Base-by-base conservation (phyloP, 176 grass and related monocot genomes). In the Tillandsia leiboldiana region DNA sequence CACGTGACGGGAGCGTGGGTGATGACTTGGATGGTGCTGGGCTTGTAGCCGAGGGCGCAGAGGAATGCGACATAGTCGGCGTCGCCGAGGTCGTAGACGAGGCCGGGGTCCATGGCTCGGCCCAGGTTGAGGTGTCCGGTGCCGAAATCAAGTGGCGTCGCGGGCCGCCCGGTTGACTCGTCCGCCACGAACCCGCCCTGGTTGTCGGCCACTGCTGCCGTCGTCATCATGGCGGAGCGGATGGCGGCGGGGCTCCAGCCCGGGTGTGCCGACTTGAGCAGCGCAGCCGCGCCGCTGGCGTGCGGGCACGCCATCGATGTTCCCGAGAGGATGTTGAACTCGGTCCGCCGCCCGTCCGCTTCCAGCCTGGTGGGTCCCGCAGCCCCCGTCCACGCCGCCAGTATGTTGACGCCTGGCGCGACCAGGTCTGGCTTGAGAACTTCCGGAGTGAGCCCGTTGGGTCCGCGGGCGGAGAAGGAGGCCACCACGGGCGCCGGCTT, bases 241-340 rank as follows among this genome's bases (percentile, higher is more conserved):
- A 96, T 90, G 1, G 73, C 86, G 17, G 88, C 93, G 0, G 93
- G 83, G 1, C 83, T 89, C 93, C 93, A 96, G 28, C 74, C 79
- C 1, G 83, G 89, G 71, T 96, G 93, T 12, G 93, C 89, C 0
- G 93, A 96, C 70, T 87, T 90, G 56, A 96, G 88, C 49, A 96
- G 73, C 12, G 93, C 93, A 0, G 93, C 93, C 11, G 89, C 93
- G 1, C 86, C 93, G 33, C 93, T 97, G 14, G 85, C 93, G 78
- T 97, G 93, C 14, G 93, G 93, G 69, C 93, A 92, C 58, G 93
- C 89, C 93, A 97, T 97, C 11, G 93, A 97, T 7, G 93, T 97
- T 0, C 93, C 93, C 3, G 93, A 97, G 27, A 97, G 87, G 74
- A 97, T 97, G 80, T 97, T 97, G 72, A 92, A 97, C 79, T 97